Evolutionary conservation across 2,329 filamentous ascomycete genomes (phyloP), one percentile per base, ranked within the genome.

Genomic region (Xylariaceae sp.): DNA sequence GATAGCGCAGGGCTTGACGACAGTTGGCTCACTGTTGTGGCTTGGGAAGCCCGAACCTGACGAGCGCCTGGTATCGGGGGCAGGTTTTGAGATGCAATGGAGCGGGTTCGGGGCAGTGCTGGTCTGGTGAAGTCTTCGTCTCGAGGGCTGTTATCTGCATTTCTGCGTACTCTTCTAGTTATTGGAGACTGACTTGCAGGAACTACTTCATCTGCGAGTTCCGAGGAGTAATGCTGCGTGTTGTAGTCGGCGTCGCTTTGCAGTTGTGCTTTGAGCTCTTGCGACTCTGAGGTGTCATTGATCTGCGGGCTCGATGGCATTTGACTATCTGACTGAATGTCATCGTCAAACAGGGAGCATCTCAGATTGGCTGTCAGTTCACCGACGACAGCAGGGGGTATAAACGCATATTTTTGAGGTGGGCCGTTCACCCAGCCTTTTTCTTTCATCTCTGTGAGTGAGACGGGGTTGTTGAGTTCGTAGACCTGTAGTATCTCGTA

Each of bases 391-490:
- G 77, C 79, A 1, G 81, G 82, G 1, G 76, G 77, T 1, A 85
- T 64, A 55, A 77, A 82, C 2, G 66, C 65, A 51, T 77, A 83
- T 44, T 74, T 76, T 22, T 71, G 68, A n/a, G 82, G 74, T 2
- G 72, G 65, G 1, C 68, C 66, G 5, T 72, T 68, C 0, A 83
- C 61, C 77, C 81, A 82, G 0, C 78, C 81, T 36, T 78, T 76
- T 39, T 71, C 67, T 40, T 72, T 73, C 70, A 85, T 78, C 45
- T 75, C 69, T 0, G 70, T 66, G 1, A 80, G 66, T 0, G 73
- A 66, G 1, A 82, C 69, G 0, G 82, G 77, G 60, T 85, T 76
- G 58, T 84, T 83, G 22, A 86, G 72, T 63, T 82, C 74, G 58
- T 85, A 86, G 1, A 86, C 71, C 57, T 84, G 73, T 18, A 73